These are phyloP conservation scores for Tylopilus intermedius DNA, from an alignment of 768 basidiomycete species.

Conservation along the genomic window DNA sequence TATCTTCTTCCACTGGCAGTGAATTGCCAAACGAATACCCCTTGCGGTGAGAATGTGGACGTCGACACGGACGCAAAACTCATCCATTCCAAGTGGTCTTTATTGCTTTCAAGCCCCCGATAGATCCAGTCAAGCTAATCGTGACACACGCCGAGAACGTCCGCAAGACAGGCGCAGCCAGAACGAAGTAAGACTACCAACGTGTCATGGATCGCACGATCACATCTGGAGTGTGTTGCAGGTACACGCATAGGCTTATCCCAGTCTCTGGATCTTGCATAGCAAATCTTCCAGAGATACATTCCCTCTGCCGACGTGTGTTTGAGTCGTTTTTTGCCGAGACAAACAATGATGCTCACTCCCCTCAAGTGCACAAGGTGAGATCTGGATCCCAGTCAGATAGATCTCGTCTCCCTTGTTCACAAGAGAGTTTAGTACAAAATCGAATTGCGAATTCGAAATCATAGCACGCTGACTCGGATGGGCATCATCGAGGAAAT, in stretches of 20 bases:
- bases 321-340: slow-evolving; percentile 50
- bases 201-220: neutral
- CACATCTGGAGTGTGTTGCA: slow-evolving; percentile 25
- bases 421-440: slow-evolving; percentile 54
- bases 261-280: slow-evolving; percentile 65
- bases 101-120: slow-evolving; percentile 72
- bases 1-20: slow-evolving; percentile 34
- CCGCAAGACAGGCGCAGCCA: slow-evolving; percentile 54
- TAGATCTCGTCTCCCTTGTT: neutral
- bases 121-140: slow-evolving; percentile 72
- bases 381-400: neutral
- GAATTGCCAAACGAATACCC: slow-evolving; percentile 75
- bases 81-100: slow-evolving; percentile 53
- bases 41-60: slow-evolving; percentile 50
- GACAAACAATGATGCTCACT: slow-evolving; percentile 27
- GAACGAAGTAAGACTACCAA: slow-evolving; percentile 48
- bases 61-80: neutral
- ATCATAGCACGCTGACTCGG: slow-evolving; percentile 67
- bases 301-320: slow-evolving; percentile 51
- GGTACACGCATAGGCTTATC: slow-evolving; percentile 65
- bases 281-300: slow-evolving; percentile 68
- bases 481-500: slow-evolving; percentile 59
- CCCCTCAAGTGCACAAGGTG: slow-evolving; percentile 43
- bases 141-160: slow-evolving; percentile 60
- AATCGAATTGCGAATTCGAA: slow-evolving; percentile 69